Conservation (phyloP, 768 basidiomycete genomes). For the Boletus rubescentipes region DNA sequence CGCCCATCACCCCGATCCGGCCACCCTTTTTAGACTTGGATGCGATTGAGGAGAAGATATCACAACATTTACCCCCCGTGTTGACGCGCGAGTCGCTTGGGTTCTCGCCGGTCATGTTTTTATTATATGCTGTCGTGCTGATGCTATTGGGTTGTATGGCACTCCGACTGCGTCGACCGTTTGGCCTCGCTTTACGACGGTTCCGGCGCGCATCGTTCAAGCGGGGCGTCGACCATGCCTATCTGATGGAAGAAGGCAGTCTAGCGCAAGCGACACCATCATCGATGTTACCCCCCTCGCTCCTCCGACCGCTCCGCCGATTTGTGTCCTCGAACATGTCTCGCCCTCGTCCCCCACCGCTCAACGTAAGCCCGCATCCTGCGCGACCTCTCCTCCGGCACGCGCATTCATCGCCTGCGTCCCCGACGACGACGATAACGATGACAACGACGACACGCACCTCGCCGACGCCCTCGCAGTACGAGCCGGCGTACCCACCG, state of each 20-base stretch:
- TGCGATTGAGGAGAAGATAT: conserved; percentile 60
- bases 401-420: conserved; percentile 19
- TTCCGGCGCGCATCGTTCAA: conserved; percentile 45
- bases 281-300: conserved; percentile 22
- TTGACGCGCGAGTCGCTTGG: conserved; percentile 66
- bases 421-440: conserved; percentile 3
- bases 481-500: conserved; percentile 22
- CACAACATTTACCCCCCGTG: conserved; percentile 64
- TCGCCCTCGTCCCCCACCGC: conserved; percentile 25
- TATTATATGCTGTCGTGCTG: conserved; percentile 52
- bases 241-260: conserved; percentile 50
- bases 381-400: conserved; percentile 20
- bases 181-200: conserved; percentile 44
- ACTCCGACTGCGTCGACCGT: conserved; percentile 58
- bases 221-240: conserved; percentile 24
- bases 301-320: conserved; percentile 30
- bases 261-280: conserved; percentile 12
- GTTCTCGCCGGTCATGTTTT: conserved; percentile 65
- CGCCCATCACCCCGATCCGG: conserved; percentile 60
- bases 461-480: conserved; percentile 6
- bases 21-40: conserved; percentile 60
- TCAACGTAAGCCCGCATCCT: conserved; percentile 10
- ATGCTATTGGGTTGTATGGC: conserved; percentile 42
- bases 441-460: background rate
- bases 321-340: conserved; percentile 20